Evolutionary conservation across 192 early-diverging fungal species (phyloP).

Genomic region (Umbelopsis sp.): DNA sequence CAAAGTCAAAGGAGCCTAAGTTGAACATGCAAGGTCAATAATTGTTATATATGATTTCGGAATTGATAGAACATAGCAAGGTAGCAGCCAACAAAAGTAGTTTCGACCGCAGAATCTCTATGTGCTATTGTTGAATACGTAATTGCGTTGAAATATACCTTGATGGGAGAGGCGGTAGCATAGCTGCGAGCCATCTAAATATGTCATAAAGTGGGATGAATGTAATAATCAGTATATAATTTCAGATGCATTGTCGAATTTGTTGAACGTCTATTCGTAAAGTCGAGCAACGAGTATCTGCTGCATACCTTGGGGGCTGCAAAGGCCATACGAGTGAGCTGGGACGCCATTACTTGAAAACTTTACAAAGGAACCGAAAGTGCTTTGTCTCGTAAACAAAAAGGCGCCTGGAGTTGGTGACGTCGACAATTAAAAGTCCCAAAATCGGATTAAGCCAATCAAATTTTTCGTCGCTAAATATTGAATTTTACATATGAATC

Average conservation of each 20-base stretch:
- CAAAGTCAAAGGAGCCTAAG: conserved; percentile 79
- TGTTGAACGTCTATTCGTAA: not conserved
- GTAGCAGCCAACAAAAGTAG: not conserved
- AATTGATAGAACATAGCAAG: not conserved
- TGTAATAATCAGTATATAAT: not conserved
- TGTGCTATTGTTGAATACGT: not conserved
- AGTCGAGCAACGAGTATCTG: not conserved
- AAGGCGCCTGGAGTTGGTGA: conserved; percentile 18
- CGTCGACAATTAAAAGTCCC: conserved; percentile 8
- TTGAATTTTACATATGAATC: not conserved
- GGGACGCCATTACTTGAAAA: conserved; percentile 34
- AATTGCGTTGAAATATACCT: conserved; percentile 41
- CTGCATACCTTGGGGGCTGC: conserved; percentile 31
- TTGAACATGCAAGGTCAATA: not conserved
- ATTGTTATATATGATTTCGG: not conserved
- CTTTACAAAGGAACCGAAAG: conserved; percentile 15
- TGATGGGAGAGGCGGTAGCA: conserved; percentile 52
- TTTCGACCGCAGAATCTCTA: not conserved
- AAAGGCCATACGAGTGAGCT: conserved; percentile 33
- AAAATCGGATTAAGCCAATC: not conserved
- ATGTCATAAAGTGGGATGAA: not conserved
- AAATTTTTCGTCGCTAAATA: not conserved
- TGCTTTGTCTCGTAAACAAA: conserved; percentile 16
- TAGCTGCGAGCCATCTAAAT: conserved; percentile 62
- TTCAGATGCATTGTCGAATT: not conserved